Evolutionary conservation across 352 stramenopile species (phyloP).

Genomic region (Peronosclerospora sorghi): DNA sequence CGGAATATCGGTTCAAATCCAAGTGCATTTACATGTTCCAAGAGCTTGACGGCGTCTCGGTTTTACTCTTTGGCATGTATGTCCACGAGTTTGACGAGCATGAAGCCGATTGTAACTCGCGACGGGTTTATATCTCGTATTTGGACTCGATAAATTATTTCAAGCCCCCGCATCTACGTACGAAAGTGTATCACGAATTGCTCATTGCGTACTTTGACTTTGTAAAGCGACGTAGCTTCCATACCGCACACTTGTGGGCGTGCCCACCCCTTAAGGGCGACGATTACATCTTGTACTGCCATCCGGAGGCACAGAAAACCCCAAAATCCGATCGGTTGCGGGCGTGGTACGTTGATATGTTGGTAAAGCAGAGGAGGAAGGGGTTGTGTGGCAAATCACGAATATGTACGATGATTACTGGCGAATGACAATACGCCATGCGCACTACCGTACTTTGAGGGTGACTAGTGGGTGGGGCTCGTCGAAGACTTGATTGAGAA

Average conservation of each 20-base stretch:
- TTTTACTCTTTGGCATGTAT: conserved; percentile 99
- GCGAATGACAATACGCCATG: conserved; percentile 78
- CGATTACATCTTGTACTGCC: conserved; percentile 99
- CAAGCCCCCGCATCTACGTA: conserved; percentile 91
- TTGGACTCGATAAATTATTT: conserved; percentile 99
- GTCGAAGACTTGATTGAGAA: conserved; percentile 85
- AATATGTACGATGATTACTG: conserved; percentile 96
- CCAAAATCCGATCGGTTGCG: conserved; percentile 95
- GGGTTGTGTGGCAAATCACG: conserved; percentile 90
- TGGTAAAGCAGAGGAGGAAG: conserved; percentile 78
- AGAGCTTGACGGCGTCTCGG: conserved; percentile 98
- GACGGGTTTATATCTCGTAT: conserved; percentile 97
- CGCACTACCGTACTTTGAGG: conserved; percentile 77
- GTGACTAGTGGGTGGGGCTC: conserved; percentile 82
- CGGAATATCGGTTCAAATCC: conserved; percentile 88
- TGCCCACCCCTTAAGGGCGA: conserved; percentile 98
- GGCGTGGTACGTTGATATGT: conserved; percentile 91
- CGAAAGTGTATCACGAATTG: conserved; percentile 98
- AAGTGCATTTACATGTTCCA: conserved; percentile 99
- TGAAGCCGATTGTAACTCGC: conserved; percentile 90
- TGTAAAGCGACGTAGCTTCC: conserved; percentile 93
- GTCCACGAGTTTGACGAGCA: conserved; percentile 99
- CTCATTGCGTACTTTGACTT: conserved; percentile 98
- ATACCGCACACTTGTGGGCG: conserved; percentile 98
- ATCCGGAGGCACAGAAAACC: conserved; percentile 98